Evolutionary conservation across 257 asterid genomes (phyloP).

Genomic region (Solanum gandarillasii): DNA sequence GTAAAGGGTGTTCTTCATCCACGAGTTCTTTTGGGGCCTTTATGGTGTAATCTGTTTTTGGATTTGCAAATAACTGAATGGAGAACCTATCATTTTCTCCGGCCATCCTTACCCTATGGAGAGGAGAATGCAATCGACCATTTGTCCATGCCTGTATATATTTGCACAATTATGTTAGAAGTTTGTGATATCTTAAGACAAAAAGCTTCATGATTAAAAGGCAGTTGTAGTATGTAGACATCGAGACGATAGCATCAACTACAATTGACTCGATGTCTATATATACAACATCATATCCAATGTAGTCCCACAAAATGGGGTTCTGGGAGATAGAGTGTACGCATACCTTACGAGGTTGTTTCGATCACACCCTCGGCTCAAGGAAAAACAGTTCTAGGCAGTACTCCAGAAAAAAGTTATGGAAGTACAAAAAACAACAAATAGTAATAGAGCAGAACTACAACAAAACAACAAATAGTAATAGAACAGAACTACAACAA

Average conservation of each 20-base stretch:
- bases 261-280: not conserved
- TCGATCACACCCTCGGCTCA: rapidly evolving
- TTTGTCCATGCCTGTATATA: not conserved
- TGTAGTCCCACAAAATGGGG: not conserved
- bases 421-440: too few relatives aligned
- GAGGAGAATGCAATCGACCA: not conserved
- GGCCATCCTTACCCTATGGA: not conserved
- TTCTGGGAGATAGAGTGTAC: not conserved
- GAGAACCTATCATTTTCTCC: not conserved
- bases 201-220: too few relatives aligned
- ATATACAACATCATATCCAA: not conserved
- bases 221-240: not conserved
- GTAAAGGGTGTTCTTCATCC: not conserved
- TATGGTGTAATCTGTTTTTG: not conserved
- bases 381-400: too few relatives aligned
- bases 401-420: too few relatives aligned
- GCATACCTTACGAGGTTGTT: not conserved
- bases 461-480: too few relatives aligned
- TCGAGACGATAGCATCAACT: not conserved
- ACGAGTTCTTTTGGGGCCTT: not conserved
- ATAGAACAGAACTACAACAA: too few relatives aligned
- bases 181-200: too few relatives aligned
- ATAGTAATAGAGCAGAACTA: too few relatives aligned
- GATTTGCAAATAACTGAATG: not conserved
- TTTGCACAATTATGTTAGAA: not conserved